Evolutionary conservation across 1,139 yeast genomes (phyloP).

Genomic region (Debaryomycetaceae sp.): DNA sequence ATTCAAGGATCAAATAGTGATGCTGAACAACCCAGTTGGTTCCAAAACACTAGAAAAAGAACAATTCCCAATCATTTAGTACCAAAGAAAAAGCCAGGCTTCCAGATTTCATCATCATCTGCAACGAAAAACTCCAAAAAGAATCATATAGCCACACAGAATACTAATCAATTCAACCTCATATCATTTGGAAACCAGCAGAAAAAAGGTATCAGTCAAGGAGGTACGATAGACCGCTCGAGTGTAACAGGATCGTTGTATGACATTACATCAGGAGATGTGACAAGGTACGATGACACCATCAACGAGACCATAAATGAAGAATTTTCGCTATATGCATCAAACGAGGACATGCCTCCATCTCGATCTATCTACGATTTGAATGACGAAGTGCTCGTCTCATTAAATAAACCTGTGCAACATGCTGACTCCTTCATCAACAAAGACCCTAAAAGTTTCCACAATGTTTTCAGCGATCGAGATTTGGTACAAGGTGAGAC

Average conservation of each 20-base stretch:
- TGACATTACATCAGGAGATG: slow-evolving; percentile 25
- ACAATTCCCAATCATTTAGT: slow-evolving; percentile 56
- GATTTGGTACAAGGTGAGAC: slow-evolving; percentile 5
- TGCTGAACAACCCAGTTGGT: slow-evolving; percentile 44
- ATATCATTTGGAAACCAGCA: slow-evolving; percentile 39
- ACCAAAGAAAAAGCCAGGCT: slow-evolving; percentile 42
- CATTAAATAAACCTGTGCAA: slow-evolving; percentile 31
- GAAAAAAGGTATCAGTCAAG: slow-evolving; percentile 16
- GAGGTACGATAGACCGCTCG: slow-evolving; percentile 17
- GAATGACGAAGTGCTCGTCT: slow-evolving; percentile 38
- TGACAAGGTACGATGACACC: slow-evolving; percentile 29
- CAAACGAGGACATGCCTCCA: slow-evolving; percentile 55
- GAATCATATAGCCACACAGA: slow-evolving; percentile 9
- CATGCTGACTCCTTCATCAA: slow-evolving; percentile 36
- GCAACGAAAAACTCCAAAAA: slow-evolving; percentile 18
- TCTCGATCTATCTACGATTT: slow-evolving; percentile 57
- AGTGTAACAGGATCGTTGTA: slow-evolving; percentile 13
- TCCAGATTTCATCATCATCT: slow-evolving; percentile 30
- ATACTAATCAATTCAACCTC: slow-evolving; percentile 31
- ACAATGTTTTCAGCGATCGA: slow-evolving; percentile 38
- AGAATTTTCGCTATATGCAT: slow-evolving; percentile 27
- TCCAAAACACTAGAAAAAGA: slow-evolving; percentile 53
- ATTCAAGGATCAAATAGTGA: slow-evolving; percentile 2
- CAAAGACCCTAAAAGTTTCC: slow-evolving; percentile 46
- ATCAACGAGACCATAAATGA: slow-evolving; percentile 23